Evolutionary conservation across 2,329 filamentous ascomycete genomes (phyloP), one percentile per base, ranked within the genome.

Genomic region (Fusarium tjaetaba): DNA sequence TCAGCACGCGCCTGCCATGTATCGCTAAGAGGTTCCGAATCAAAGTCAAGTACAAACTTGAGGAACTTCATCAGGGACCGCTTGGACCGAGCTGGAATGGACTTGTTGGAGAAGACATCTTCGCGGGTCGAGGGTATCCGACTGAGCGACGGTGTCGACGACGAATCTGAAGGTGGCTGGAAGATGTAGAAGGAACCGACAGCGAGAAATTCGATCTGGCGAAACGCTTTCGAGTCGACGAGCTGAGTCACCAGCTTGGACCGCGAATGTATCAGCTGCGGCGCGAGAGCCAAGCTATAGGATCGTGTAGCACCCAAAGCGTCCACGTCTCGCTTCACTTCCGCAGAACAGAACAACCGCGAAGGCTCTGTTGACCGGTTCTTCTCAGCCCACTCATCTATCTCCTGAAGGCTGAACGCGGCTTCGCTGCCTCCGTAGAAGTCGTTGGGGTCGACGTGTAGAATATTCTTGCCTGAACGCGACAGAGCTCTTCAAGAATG

Each of bases 151-250:
- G 82, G 77, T 45, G 76, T 78, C 42, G 79, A 55, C 22, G 77
- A 73, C 20, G 76, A 71, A 26, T 76, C 77, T 32, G 79, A 79
- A 10, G 79, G 34, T 2, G 82, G 78, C 66, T 88, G 85, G 79
- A 91, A 92, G 62, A 98, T 90, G 88, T 93, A 98, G 90, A 96
- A 98, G 64, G 93, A 96, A 32, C 96, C 96, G 32, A 98, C 94
- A 34, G 96, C 94, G 70, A 96, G 89, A 76, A 98, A 98, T 80
- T 98, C 96, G 52, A 99, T 88, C 83, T 98, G 95, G 28, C 92
- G 90, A 79, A 96, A 96, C 18, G 95, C 93, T 76, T 92, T 93
- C 11, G 96, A 97, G 5, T 95, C 94, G n/a, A 98, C 94, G 22
- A 98, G 89, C 77, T 91, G 89, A 14, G 91, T 89, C 10, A 98